Evolutionary conservation across 108 stramenopile genomes (phyloP).

Genomic region (Nitzschia sp.): DNA sequence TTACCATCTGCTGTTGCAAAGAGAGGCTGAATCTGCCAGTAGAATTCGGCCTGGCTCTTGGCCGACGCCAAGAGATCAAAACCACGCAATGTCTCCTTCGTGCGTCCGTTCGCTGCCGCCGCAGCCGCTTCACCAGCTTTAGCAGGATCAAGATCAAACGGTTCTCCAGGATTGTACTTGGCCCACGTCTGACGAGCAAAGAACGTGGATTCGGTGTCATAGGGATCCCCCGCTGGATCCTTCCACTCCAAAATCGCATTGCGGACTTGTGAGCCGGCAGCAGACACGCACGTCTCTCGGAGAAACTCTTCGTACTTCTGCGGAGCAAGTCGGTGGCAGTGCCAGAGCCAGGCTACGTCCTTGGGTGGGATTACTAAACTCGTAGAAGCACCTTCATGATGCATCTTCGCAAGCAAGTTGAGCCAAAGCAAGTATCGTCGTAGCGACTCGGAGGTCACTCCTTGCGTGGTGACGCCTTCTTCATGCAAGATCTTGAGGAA

Average conservation of each 20-base stretch:
- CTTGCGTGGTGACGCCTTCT: not conserved
- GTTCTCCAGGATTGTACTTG: not conserved
- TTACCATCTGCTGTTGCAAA: too few species aligned
- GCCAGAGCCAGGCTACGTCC: conserved; percentile 68
- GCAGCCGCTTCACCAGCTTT: not conserved
- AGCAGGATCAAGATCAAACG: not conserved
- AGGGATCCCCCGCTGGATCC: not conserved
- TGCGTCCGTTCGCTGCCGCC: not conserved
- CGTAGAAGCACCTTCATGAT: not conserved
- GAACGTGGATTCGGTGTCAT: not conserved
- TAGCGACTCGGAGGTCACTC: not conserved
- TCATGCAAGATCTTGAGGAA: not conserved
- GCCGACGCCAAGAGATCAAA: not conserved
- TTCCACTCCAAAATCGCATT: not conserved
- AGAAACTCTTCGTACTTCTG: conserved; percentile 29
- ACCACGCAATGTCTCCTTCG: not conserved
- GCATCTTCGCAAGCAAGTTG: not conserved
- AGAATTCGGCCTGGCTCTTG: not conserved
- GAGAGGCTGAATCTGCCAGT: not conserved
- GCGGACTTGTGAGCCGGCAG: not conserved
- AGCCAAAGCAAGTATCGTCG: not conserved
- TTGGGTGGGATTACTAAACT: conserved; percentile 35
- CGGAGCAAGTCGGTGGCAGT: conserved; percentile 68
- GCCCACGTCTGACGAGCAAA: not conserved
- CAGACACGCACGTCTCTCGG: conserved; percentile 2